Evolutionary conservation across 129 eudicot genomes (phyloP).

Genomic region (Chrysanthemum makinoi): DNA sequence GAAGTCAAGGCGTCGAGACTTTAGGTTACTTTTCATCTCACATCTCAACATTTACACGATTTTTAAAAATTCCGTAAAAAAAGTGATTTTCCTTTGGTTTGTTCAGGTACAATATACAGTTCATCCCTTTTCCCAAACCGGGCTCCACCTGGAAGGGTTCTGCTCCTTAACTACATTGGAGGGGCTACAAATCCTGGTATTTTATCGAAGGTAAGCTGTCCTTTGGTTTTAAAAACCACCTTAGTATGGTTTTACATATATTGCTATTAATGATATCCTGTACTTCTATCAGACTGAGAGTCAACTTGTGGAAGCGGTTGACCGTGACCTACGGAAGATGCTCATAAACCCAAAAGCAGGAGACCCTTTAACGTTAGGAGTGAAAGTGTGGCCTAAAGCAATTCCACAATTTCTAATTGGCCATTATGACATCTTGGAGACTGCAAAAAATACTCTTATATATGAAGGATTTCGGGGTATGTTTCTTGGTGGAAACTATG

Average conservation of each 20-base stretch:
- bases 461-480: no score
- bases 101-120: conserved; percentile 86
- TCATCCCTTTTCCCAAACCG: conserved; percentile 95
- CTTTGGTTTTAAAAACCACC: background rate
- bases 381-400: no score
- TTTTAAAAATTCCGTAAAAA: background rate
- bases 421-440: no score
- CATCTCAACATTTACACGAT: background rate
- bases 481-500: no score
- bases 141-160: conserved; percentile 82
- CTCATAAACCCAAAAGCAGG: no score
- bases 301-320: conserved; percentile 55
- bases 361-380: no score
- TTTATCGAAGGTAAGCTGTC: conserved; percentile 55
- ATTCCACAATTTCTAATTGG: no score
- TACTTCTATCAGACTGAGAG: conserved; percentile 53
- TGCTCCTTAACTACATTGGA: conserved; percentile 89
- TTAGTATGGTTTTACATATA: background rate
- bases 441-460: no score
- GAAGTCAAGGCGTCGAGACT: conserved; percentile 95
- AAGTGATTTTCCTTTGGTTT: conserved; percentile 17
- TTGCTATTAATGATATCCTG: background rate
- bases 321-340: no score
- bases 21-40: conserved; percentile 47
- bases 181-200: conserved; percentile 89